Evolutionary conservation across 148 eudicot species (phyloP), one percentile per base, ranked within the genome.

Genomic region (Diospyros kaki): DNA sequence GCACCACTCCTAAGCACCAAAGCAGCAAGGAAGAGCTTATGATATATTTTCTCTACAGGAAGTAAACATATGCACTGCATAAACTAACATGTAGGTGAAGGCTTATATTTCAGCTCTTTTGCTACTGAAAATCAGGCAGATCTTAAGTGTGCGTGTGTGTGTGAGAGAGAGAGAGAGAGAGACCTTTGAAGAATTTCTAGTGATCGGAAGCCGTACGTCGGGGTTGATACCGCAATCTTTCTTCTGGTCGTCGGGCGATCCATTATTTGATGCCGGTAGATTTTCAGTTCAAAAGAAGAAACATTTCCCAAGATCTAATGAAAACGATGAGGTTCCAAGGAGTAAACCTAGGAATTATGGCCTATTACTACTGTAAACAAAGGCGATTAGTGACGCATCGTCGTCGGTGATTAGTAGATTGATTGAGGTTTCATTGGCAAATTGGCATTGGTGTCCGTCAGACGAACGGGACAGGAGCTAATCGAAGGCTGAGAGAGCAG

Each of bases 181-280:
- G 46, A 11, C 2, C 11, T 1, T 15, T 66, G 38, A 51, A 44
- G 2, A 51, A 66, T 66, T 66, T 66, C 43, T 51, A 50, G 14
- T 44, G 88, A 73, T 9, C 88, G 75, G 78, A 66, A 89, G 8
- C 91, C 94, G 28, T 28, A 28, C 28, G n/a, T 88, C 83, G 41
- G 92, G 92, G 64, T 93, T 77, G 54, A 91, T 87, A 9, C 98
- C 97, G 56, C 89, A 93, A 2, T 86, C 89, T 66, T 82, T 52
- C 11, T 68, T 28, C 75, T 82, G 39, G 55, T 84, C 81, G 64
- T 65, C 81, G 44, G 75, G 75, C 64, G 50, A 5, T 17, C 69
- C 88, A 51, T 75, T 90, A 54, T 68, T 81, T 14, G 86, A 69
- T 73, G 87, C 97, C 89, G 80, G 75, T 55, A 76, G 2, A 5